A percentile compares a stretch with the other conserved stretches of the same genome.
These are phyloP conservation scores for Lepidium campestre DNA, from an alignment of 441 rosid species.

Conservation along the genomic window DNA sequence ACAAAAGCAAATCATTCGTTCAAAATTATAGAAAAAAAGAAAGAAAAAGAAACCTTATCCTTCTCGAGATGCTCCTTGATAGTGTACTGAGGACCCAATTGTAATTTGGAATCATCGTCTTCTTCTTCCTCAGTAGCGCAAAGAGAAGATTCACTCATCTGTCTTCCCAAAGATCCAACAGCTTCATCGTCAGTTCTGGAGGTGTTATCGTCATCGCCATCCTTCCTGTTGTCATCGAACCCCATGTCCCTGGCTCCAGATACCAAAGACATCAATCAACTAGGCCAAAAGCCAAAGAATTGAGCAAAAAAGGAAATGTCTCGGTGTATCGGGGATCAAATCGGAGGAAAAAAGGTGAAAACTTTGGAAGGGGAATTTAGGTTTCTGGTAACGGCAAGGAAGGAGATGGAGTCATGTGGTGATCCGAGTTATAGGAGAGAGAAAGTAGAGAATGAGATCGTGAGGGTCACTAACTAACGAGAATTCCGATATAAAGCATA, in stretches of 20 bases:
- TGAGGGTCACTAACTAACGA: slow-evolving; percentile 24
- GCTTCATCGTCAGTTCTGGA: slow-evolving; percentile 30
- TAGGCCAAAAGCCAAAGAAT: neutral
- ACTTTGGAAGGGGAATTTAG: slow-evolving; percentile 7
- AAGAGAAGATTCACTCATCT: slow-evolving; percentile 45
- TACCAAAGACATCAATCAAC: slow-evolving; percentile 62
- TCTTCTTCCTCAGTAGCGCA: slow-evolving; percentile 46
- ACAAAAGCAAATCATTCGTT: neutral
- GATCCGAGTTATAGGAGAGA: slow-evolving; percentile 50
- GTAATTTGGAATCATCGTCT: slow-evolving; percentile 50
- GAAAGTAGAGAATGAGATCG: slow-evolving; percentile 18
- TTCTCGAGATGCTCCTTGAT: slow-evolving; percentile 65
- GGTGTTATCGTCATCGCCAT: slow-evolving; percentile 26
- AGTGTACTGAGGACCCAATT: slow-evolving; percentile 74
- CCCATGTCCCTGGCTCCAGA: slow-evolving; percentile 68
- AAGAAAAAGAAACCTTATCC: slow-evolving; percentile 43
- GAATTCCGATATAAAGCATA: neutral
- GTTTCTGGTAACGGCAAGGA: slow-evolving; percentile 13
- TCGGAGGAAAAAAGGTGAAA: neutral
- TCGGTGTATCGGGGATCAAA: neutral
- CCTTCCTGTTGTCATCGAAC: slow-evolving; percentile 37
- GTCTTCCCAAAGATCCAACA: slow-evolving; percentile 31
- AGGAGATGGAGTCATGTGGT: slow-evolving; percentile 50
- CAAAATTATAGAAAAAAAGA: neutral
- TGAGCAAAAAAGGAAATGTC: neutral